A percentile compares a stretch with the other conserved stretches of the same genome.
phyloP scores from a whole-genome alignment of 768 basidiomycete species.

The Podaxis carcinomalis region DNA sequence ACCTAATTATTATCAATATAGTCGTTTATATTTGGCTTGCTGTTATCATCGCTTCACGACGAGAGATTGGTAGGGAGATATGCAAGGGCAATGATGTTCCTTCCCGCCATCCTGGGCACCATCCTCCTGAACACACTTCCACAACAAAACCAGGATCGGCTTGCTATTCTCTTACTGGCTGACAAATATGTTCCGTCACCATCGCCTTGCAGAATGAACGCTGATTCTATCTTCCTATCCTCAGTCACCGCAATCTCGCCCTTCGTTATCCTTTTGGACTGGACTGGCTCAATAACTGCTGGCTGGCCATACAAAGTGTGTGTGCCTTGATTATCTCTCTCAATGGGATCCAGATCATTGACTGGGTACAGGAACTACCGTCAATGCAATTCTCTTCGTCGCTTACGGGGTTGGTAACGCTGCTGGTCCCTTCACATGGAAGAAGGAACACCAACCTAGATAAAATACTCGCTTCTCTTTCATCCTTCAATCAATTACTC shows the following conservation, averaged over 20 bases:
- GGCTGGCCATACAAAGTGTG: conserved; percentile 68
- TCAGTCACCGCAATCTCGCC: conserved; percentile 62
- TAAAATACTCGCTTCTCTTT: conserved; percentile 21
- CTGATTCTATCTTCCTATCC: neutral
- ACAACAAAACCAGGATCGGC: conserved; percentile 57
- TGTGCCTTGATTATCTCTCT: conserved; percentile 10
- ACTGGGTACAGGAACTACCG: conserved; percentile 51
- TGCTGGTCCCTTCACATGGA: conserved; percentile 76
- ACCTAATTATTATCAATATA: conserved; percentile 12
- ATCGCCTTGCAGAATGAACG: neutral
- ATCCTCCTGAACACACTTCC: conserved; percentile 67
- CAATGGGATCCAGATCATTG: neutral
- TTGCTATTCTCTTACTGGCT: conserved; percentile 75
- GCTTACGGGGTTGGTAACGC: conserved; percentile 78
- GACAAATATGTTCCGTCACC: conserved; percentile 41
- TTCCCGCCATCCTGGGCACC: conserved; percentile 66
- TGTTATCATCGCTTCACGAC: conserved; percentile 51
- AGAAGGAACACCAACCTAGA: conserved; percentile 64
- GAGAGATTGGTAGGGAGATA: conserved; percentile 65
- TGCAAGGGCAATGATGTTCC: conserved; percentile 56
- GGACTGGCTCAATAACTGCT: conserved; percentile 62
- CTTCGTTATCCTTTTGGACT: conserved; percentile 65
- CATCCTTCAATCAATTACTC: neutral
- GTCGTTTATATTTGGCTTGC: conserved; percentile 40
- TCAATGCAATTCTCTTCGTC: conserved; percentile 69